Conservation (phyloP, 2,329 filamentous ascomycete species). For the Cercospora citrullina region DNA sequence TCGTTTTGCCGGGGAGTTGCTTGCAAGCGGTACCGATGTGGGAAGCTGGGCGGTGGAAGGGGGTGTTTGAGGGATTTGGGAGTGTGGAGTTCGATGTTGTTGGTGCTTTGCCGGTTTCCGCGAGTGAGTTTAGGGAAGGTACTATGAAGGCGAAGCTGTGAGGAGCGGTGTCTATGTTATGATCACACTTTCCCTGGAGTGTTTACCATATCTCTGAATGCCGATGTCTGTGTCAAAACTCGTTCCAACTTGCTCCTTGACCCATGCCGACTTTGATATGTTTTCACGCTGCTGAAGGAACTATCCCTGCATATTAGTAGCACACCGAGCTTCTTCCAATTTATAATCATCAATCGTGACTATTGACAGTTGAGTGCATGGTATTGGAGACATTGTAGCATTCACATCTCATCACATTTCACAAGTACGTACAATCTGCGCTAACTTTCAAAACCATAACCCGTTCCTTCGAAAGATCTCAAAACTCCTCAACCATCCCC, state of each 20-base stretch:
- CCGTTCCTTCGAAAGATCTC: neutral
- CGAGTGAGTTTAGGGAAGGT: neutral
- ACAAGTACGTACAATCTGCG: neutral
- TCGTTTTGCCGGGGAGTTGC: neutral
- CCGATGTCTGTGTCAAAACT: too few relatives aligned
- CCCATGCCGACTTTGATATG: too few relatives aligned
- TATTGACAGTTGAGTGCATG: too few relatives aligned
- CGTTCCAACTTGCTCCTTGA: too few relatives aligned
- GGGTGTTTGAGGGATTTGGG: neutral
- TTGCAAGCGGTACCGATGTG: neutral
- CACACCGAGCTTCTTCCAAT: too few relatives aligned
- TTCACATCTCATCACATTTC: neutral
- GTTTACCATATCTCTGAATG: too few relatives aligned
- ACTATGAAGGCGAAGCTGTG: neutral
- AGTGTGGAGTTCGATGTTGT: neutral
- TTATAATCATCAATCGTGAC: too few relatives aligned
- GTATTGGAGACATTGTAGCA: neutral
- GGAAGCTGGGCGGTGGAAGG: neutral
- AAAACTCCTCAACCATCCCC: neutral
- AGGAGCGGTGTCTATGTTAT: too few relatives aligned
- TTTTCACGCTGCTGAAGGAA: too few relatives aligned
- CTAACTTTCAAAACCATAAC: neutral
- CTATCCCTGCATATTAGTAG: too few relatives aligned
- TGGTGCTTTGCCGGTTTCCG: neutral
- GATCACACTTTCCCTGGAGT: too few relatives aligned